Conservation (phyloP, 768 basidiomycete genomes). For the Tylopilus plumbeoviolaceoides region DNA sequence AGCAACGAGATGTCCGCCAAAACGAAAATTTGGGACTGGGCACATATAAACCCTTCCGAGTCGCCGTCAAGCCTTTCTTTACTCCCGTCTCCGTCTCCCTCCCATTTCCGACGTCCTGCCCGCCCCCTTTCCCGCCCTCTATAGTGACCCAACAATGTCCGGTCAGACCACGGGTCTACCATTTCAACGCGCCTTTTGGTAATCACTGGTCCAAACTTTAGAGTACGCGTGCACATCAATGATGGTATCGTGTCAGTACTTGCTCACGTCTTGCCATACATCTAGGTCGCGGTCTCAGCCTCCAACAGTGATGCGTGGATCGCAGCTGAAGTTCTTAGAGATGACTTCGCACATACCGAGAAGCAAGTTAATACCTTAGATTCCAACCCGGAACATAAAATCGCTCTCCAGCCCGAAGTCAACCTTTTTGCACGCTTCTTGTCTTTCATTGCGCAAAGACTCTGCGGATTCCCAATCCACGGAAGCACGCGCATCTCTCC, state of each 20-base stretch:
- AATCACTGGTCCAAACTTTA: conserved; percentile 30
- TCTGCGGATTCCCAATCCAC: conserved; percentile 53
- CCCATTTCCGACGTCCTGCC: not conserved
- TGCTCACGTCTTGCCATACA: conserved; percentile 2
- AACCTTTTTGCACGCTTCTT: conserved; percentile 84
- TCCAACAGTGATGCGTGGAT: conserved; percentile 85
- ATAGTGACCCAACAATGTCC: conserved; percentile 29
- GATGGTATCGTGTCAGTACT: not conserved
- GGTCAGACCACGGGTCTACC: conserved; percentile 25
- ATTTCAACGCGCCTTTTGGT: conserved; percentile 36
- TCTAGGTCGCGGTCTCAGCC: conserved; percentile 81
- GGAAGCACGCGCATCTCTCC: conserved; percentile 56
- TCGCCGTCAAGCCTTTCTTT: conserved; percentile 3
- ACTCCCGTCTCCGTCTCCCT: too few species aligned
- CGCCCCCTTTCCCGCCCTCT: conserved; percentile 3
- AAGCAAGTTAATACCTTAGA: conserved; percentile 55
- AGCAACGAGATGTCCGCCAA: conserved; percentile 20
- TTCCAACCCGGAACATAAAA: conserved; percentile 47
- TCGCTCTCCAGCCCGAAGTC: conserved; percentile 60
- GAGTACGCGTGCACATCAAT: conserved; percentile 28
- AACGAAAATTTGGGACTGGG: conserved; percentile 33
- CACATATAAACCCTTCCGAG: conserved; percentile 17
- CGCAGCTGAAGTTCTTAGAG: conserved; percentile 84
- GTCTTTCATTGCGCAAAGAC: conserved; percentile 62
- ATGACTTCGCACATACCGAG: conserved; percentile 75